Conservation (phyloP, 306 rosid genomes). For the Vachellia pachyceras region DNA sequence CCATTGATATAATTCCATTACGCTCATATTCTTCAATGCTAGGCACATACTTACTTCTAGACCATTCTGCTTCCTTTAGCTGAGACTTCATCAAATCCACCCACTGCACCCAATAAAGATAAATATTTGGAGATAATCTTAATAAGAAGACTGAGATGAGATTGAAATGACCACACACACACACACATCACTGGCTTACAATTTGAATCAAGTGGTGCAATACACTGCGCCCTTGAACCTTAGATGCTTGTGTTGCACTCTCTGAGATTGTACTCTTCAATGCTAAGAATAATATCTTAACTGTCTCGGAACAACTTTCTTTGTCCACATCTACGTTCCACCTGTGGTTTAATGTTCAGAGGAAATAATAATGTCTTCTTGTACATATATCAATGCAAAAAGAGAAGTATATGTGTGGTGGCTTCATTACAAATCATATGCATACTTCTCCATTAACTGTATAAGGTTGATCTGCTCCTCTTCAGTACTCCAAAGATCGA, state of each 20-base stretch:
- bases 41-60: constrained; percentile 47
- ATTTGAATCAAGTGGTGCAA: neutral
- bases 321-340: constrained; percentile 50
- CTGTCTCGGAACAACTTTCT: constrained; percentile 58
- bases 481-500: constrained; percentile 58
- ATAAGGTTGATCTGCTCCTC: constrained; percentile 51
- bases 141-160: no score
- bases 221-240: neutral
- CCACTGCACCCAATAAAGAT: constrained; percentile 53
- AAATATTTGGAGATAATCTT: no score
- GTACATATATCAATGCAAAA: neutral
- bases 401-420: neutral
- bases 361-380: neutral
- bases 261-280: constrained; percentile 47
- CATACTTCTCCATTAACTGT: constrained; percentile 57
- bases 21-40: constrained; percentile 53
- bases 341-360: constrained; percentile 38
- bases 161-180: neutral
- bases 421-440: no score
- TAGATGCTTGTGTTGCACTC: constrained; percentile 29
- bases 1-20: constrained; percentile 35
- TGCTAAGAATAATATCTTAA: constrained; percentile 52
- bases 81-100: constrained; percentile 50
- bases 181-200: neutral
- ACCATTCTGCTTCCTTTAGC: constrained; percentile 62